Percentiles rank a stretch among this genome's conserved stretches.
phyloP scores from a whole-genome alignment of 202 grass and related monocot species.

The Alloteropsis angusta region DNA sequence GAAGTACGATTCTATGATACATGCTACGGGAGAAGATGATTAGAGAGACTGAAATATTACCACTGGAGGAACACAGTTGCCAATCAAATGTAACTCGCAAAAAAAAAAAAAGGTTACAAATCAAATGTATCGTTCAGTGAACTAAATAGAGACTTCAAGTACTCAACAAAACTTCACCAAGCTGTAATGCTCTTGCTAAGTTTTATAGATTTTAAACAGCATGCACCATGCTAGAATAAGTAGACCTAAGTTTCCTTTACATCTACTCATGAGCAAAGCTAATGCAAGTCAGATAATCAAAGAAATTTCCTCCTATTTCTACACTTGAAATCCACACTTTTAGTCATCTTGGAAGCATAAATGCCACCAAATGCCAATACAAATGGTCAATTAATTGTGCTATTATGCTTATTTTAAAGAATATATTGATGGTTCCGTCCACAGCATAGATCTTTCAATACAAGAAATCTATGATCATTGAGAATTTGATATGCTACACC shows the following conservation, averaged over 20 bases:
- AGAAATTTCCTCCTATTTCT: not conserved
- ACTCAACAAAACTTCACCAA: not conserved
- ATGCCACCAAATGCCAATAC: not conserved
- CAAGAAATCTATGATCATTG: not conserved
- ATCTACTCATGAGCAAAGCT: not conserved
- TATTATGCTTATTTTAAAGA: not conserved
- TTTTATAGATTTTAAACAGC: not conserved
- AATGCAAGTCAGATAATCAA: not conserved
- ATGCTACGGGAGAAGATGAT: not conserved
- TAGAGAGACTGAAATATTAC: not conserved
- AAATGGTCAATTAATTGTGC: not conserved
- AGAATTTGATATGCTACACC: conserved; percentile 1
- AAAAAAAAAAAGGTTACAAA: no score
- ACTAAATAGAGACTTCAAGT: not conserved
- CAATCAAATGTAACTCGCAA: not conserved
- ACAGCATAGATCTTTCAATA: not conserved
- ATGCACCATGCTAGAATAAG: not conserved
- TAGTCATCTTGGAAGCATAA: not conserved
- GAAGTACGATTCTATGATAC: not conserved
- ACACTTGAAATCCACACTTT: not conserved
- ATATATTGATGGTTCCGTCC: not conserved
- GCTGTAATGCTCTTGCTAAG: not conserved
- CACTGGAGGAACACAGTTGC: not conserved
- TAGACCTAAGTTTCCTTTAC: not conserved
- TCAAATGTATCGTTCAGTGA: not conserved